Conservation (phyloP, 2,329 filamentous ascomycete species). For the Claviceps sp. region DNA sequence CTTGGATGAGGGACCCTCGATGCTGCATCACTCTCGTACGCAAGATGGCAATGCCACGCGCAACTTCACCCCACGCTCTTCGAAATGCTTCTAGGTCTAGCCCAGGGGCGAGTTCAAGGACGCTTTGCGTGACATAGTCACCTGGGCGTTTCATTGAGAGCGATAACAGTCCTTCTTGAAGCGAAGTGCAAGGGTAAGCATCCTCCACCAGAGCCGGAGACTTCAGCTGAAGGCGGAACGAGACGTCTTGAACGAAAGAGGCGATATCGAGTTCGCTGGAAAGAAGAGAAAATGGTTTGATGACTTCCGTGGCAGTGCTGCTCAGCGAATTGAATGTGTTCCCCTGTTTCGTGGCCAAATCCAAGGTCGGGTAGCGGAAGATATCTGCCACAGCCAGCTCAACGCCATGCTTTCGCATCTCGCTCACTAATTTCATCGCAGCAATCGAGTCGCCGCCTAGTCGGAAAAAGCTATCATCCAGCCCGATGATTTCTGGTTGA, state of each 20-base stretch:
- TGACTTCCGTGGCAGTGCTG: too few species aligned
- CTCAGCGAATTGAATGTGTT: background rate
- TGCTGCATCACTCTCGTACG: constrained; percentile 33
- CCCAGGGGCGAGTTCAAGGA: constrained; percentile 6
- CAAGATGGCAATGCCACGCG: constrained; percentile 17
- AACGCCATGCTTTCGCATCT: background rate
- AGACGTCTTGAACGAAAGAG: background rate
- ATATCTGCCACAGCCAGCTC: background rate
- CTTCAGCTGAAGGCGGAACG: background rate
- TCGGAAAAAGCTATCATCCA: background rate
- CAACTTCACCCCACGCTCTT: constrained; percentile 6
- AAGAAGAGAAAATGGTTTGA: background rate
- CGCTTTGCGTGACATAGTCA: constrained; percentile 18
- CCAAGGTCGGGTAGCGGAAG: background rate
- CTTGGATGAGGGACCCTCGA: constrained; percentile 27
- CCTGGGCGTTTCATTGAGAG: constrained; percentile 18
- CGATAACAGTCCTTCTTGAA: constrained; percentile 26
- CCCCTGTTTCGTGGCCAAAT: background rate
- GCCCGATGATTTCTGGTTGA: background rate
- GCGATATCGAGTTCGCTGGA: background rate
- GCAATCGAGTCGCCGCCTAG: background rate
- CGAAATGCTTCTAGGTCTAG: constrained; percentile 4
- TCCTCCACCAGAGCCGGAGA: background rate
- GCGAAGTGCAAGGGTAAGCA: constrained; percentile 19
- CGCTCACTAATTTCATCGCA: background rate